These are phyloP conservation scores for Adansonia rubrostipa DNA, from an alignment of 441 rosid species.

Conservation along the genomic window DNA sequence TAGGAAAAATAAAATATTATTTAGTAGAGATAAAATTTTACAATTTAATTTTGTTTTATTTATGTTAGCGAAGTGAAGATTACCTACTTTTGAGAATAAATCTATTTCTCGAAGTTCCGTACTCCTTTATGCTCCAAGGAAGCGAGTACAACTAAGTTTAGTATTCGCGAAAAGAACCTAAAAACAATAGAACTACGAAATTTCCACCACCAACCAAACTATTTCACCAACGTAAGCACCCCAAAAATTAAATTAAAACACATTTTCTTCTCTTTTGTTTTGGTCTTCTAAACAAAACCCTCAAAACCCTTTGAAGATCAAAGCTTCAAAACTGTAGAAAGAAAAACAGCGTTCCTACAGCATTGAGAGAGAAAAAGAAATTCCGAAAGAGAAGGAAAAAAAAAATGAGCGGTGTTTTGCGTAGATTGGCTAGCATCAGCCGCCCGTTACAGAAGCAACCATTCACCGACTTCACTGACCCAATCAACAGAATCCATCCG, in stretches of 20 bases:
- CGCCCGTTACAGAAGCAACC: slow-evolving; percentile 33
- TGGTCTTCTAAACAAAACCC: slow-evolving; percentile 9
- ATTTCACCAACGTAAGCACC: not conserved
- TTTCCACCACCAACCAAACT: not conserved
- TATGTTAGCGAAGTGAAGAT: not conserved
- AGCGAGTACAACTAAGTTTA: not conserved
- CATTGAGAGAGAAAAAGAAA: not conserved
- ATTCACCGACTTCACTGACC: slow-evolving; percentile 26
- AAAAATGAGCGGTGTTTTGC: slow-evolving; percentile 48
- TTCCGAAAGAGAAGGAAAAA: no score
- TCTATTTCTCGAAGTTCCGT: not conserved
- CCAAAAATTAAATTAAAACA: not conserved
- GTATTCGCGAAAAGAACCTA: not conserved
- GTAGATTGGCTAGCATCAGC: slow-evolving; percentile 36
- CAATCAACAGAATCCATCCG: slow-evolving; percentile 29
- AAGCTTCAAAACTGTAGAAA: not conserved
- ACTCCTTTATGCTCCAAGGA: no score
- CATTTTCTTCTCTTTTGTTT: not conserved
- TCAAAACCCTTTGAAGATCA: not conserved
- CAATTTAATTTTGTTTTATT: not conserved
- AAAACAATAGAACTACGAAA: not conserved
- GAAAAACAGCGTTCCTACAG: not conserved
- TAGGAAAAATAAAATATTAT: not conserved
- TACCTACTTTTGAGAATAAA: not conserved
- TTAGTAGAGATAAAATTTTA: not conserved